Evolutionary conservation across 345 rosid genomes (phyloP).

Genomic region (Salix caprea): DNA sequence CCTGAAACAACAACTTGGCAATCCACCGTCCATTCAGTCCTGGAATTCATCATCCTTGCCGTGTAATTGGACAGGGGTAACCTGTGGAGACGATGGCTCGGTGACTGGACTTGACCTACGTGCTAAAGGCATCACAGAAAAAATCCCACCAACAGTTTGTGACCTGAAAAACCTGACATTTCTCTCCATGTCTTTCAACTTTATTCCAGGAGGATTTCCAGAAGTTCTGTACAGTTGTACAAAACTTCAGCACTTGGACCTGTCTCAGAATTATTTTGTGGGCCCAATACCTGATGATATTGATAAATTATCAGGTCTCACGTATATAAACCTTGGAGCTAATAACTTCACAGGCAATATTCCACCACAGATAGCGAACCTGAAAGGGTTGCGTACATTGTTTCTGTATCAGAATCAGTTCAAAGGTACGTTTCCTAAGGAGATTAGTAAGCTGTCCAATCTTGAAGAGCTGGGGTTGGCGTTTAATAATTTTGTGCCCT

Average conservation of each 20-base stretch:
- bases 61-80: conserved; percentile 57
- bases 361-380: conserved; percentile 45
- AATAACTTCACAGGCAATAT: conserved; percentile 72
- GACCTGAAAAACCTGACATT: conserved; percentile 48
- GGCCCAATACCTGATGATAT: conserved; percentile 68
- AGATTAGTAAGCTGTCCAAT: conserved; percentile 60
- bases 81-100: conserved; percentile 31
- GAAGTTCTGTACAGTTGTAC: conserved; percentile 51
- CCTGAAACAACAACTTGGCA: conserved; percentile 49
- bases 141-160: conserved; percentile 55
- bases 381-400: conserved; percentile 41
- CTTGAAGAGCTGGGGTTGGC: conserved; percentile 49
- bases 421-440: conserved; percentile 74
- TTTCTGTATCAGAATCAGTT: conserved; percentile 38
- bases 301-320: conserved; percentile 43
- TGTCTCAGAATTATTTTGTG: conserved; percentile 60
- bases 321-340: conserved; percentile 40
- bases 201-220: conserved; percentile 63
- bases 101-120: conserved; percentile 43
- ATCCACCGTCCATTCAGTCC: conserved; percentile 47
- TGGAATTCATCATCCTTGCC: conserved; percentile 64
- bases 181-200: conserved; percentile 39
- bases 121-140: conserved; percentile 34
- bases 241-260: conserved; percentile 49
- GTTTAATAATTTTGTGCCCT: conserved; percentile 45